These are phyloP conservation scores for Vitis hybrid DNA, from an alignment of 177 flowering plant species.

Conservation along the genomic window DNA sequence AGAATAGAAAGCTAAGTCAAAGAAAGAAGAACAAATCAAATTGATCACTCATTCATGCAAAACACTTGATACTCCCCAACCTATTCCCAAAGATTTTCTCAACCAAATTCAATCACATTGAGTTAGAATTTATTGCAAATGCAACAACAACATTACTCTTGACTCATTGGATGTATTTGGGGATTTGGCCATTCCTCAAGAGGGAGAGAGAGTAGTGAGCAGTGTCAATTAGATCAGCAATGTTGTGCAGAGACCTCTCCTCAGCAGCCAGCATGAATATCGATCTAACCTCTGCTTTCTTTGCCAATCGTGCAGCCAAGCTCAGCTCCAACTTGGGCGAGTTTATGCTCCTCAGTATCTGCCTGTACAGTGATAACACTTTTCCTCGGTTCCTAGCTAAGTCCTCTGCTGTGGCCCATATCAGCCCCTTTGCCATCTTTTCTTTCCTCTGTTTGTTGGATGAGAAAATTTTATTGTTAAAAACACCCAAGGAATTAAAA, in stretches of 20 bases:
- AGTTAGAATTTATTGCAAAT: no score
- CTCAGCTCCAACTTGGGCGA: constrained; percentile 62
- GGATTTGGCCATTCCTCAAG: constrained; percentile 67
- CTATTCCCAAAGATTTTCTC: no score
- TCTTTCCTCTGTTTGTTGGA: not conserved
- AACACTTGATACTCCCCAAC: no score
- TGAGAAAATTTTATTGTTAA: no score
- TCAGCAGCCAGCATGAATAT: constrained; percentile 65
- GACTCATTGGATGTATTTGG: constrained; percentile 47
- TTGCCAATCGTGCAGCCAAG: constrained; percentile 62
- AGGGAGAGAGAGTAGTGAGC: constrained; percentile 71
- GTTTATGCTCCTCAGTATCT: constrained; percentile 60
- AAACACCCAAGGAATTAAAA: no score
- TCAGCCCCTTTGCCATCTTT: constrained; percentile 57
- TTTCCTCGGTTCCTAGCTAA: constrained; percentile 53
- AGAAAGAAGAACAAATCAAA: no score
- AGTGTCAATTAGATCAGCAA: constrained; percentile 64
- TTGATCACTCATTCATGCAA: no score
- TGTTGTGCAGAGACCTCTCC: constrained; percentile 71
- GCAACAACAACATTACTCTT: no score
- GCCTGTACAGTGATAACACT: constrained; percentile 69
- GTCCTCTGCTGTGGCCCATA: constrained; percentile 85
- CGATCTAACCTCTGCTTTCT: constrained; percentile 68
- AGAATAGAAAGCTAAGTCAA: no score
- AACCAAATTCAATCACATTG: no score